phyloP scores from a whole-genome alignment of 148 eudicot species.

The Vaccinium macrocarpon region DNA sequence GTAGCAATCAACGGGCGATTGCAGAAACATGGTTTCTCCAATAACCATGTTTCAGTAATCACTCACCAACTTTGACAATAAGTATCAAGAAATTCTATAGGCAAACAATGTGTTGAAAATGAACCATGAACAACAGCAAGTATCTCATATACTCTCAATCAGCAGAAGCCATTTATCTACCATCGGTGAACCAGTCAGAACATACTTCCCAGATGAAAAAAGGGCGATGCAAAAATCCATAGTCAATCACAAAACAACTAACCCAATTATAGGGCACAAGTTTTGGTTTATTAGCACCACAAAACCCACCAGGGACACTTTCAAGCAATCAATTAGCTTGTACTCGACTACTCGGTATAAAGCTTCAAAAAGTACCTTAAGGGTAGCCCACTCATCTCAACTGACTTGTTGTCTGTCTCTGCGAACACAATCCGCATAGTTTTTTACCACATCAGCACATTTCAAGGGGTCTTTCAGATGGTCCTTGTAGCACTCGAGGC shows the following conservation, averaged over 20 bases:
- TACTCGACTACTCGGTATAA: neutral
- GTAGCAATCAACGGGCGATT: neutral
- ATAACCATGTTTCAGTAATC: neutral
- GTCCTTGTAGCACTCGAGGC: constrained; percentile 74
- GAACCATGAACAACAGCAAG: neutral
- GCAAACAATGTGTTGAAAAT: neutral
- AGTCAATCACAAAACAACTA: neutral
- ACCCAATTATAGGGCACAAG: neutral
- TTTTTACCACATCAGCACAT: constrained; percentile 58
- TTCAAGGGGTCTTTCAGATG: constrained; percentile 58
- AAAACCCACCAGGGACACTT: constrained; percentile 9
- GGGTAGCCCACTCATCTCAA: constrained; percentile 23
- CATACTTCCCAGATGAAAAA: neutral
- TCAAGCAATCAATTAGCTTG: constrained; percentile 9
- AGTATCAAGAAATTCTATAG: neutral
- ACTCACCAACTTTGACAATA: neutral
- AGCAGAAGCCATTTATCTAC: neutral
- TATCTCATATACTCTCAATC: neutral
- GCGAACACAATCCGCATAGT: constrained; percentile 66
- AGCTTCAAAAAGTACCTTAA: neutral
- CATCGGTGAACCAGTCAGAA: constrained; percentile 1
- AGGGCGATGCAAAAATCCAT: neutral
- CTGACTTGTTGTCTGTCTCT: constrained; percentile 49
- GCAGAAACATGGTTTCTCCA: neutral
- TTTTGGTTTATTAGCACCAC: constrained; percentile 19